Conservation (phyloP, 2,329 filamentous ascomycete genomes). For the Achaetomium macrosporum region DNA sequence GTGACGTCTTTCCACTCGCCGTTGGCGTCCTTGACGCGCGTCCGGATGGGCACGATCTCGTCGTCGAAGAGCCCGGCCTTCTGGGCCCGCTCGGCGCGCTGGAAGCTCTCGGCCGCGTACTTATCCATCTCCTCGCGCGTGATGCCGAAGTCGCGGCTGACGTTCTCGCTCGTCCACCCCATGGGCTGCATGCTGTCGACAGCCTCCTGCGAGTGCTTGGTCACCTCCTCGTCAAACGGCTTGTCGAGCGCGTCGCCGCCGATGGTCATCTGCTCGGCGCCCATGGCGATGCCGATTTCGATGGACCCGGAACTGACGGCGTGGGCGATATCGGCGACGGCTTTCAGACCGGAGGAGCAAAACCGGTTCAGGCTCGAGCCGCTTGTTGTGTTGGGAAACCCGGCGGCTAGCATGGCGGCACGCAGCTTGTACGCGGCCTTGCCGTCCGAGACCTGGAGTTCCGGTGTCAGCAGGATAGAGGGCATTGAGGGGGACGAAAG, state of each 20-base stretch:
- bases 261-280: conserved; percentile 81
- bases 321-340: conserved; percentile 89
- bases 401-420: conserved; percentile 81
- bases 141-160: conserved; percentile 84
- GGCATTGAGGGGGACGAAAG: neutral
- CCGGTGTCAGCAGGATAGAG: neutral
- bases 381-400: conserved; percentile 83
- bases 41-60: conserved; percentile 85
- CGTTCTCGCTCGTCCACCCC: conserved; percentile 97
- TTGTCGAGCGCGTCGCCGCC: conserved; percentile 64
- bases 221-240: conserved; percentile 72
- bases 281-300: conserved; percentile 79
- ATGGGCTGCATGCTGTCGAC: conserved; percentile 88
- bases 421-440: conserved; percentile 90
- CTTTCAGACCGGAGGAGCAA: conserved; percentile 94
- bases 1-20: conserved; percentile 73
- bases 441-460: conserved; percentile 63
- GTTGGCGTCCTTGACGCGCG: conserved; percentile 76
- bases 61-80: conserved; percentile 88
- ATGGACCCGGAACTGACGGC: conserved; percentile 76
- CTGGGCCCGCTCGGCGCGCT: conserved; percentile 81
- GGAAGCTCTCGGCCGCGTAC: conserved; percentile 82
- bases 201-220: conserved; percentile 66
- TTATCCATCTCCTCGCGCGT: conserved; percentile 73
- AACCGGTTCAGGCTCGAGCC: conserved; percentile 87